Evolutionary conservation across 2,329 filamentous ascomycete genomes (phyloP).

Genomic region (Aspergillus neotritici): DNA sequence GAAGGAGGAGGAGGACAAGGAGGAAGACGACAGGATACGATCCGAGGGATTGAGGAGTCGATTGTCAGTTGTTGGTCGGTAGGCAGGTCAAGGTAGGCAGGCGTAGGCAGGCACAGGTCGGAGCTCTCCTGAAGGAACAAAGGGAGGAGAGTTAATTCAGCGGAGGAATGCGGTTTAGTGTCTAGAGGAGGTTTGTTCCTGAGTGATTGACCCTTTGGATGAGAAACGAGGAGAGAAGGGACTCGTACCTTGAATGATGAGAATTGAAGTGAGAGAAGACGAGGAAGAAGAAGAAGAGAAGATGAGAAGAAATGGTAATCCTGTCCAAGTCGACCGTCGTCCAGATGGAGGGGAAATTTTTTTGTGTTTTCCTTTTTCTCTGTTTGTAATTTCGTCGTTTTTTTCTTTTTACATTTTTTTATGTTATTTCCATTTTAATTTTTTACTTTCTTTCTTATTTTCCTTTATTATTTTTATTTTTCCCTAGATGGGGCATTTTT

Average conservation of each 20-base stretch:
- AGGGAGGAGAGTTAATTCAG: conserved; percentile 2
- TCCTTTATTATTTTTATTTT: conserved; percentile 5
- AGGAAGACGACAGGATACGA: conserved; percentile 2
- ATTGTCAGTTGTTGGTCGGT: not conserved
- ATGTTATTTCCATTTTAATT: not conserved
- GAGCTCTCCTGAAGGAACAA: conserved; percentile 16
- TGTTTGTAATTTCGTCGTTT: conserved; percentile 27
- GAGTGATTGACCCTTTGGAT: conserved; percentile 1
- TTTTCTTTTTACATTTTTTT: conserved; percentile 6
- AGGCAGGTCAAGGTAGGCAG: conserved; percentile 11
- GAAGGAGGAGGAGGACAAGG: conserved; percentile 7
- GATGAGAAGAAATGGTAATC: conserved; percentile 4
- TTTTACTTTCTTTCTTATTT: conserved; percentile 10
- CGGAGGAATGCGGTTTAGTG: conserved; percentile 14
- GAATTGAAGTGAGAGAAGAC: conserved; percentile 10
- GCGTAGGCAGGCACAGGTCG: conserved; percentile 10
- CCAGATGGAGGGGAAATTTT: conserved; percentile 19
- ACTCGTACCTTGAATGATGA: conserved; percentile 7
- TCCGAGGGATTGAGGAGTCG: no score
- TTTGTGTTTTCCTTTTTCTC: conserved; percentile 35
- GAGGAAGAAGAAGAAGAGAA: conserved; percentile 17
- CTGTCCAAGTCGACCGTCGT: no score
- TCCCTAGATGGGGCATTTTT: conserved; percentile 14
- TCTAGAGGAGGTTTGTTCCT: not conserved
- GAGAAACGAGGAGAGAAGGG: conserved; percentile 1